Evolutionary conservation across 495 filamentous ascomycete species (phyloP), one percentile per base, ranked within the genome.

Genomic region (Collariella sp.): DNA sequence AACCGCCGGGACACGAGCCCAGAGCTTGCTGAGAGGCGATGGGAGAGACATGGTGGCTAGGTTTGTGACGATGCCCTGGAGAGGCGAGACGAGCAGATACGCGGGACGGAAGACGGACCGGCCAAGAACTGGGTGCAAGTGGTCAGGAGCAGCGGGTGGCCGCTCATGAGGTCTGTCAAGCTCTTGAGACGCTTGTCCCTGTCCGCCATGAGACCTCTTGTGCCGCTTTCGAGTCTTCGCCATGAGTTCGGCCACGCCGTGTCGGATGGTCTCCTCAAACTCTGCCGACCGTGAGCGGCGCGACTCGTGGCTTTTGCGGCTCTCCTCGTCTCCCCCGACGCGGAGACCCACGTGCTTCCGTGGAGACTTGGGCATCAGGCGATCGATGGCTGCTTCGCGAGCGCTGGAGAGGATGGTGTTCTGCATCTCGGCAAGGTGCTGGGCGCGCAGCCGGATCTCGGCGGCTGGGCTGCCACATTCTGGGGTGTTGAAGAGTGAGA

Each of bases 21-120:
- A 61, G 11, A 50, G 7, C 45, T 48, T 60, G 24, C 50, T 47
- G 5, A 61, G 54, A 18, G 63, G 55, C 4, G 57, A 55, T 0
- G 63, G 59, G 43, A 76, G 61, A 20, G 80, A 83, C 53, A 80
- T 62, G 3, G 80, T 87, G 18, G 77, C 70, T 13, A 86, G 68
- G 49, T 69, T 74, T 24, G 77, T 82, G 19, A 83, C 62, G 0
- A 87, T 73, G 1, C 85, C 81, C 22, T 89, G 73, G 3, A 91
- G 74, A 2, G 91, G 90, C 5, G 89, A 95, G 34, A 97, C 74
- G 11, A 96, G 72, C 1, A 97, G 73, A 68, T 93, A 95, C 15
- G 80, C 78, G 7, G 78, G 75, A 11, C 62, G 66, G 20, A 67
- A 65, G 20, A 26, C 33, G 24, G 48, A 53, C 13, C 63, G 49